Evolutionary conservation across 768 basidiomycete species (phyloP).

Genomic region (Botryobasidium botryosum): DNA sequence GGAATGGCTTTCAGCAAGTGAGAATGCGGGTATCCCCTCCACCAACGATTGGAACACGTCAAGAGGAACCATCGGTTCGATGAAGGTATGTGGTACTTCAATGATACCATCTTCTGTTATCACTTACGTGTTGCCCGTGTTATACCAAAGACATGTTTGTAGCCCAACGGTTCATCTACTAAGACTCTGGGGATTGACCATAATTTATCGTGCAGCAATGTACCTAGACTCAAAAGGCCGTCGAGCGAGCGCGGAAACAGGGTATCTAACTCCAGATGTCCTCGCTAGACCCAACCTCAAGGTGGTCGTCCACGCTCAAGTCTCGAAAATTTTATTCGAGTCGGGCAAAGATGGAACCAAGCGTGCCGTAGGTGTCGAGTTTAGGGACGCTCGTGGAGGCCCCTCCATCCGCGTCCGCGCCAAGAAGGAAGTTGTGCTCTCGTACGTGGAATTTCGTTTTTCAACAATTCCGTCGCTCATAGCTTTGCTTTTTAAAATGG

Average conservation of each 20-base stretch:
- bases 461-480: neutral
- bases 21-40: slow-evolving; percentile 5
- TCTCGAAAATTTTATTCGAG: slow-evolving; percentile 10
- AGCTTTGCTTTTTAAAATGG: neutral
- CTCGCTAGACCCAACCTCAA: slow-evolving; percentile 12
- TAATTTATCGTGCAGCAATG: slow-evolving; percentile 3
- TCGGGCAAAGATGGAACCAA: neutral
- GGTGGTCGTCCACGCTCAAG: slow-evolving; percentile 6
- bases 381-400: slow-evolving; percentile 3
- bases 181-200: neutral
- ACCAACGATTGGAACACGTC: slow-evolving; percentile 9
- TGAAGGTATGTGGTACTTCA: neutral
- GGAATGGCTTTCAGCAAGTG: slow-evolving; percentile 9
- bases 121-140: neutral
- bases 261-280: slow-evolving; percentile 12
- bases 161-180: neutral
- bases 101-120: neutral
- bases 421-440: slow-evolving; percentile 10
- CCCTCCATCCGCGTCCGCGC: slow-evolving; percentile 6
- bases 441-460: slow-evolving; percentile 5
- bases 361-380: slow-evolving; percentile 13
- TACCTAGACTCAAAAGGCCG: slow-evolving; percentile 8
- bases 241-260: slow-evolving; percentile 8
- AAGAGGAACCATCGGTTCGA: slow-evolving; percentile 1
- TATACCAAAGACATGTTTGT: slow-evolving; percentile 1